These are phyloP conservation scores for Macrocybe gigantea DNA, from an alignment of 768 basidiomycete genomes.

Conservation along the genomic window DNA sequence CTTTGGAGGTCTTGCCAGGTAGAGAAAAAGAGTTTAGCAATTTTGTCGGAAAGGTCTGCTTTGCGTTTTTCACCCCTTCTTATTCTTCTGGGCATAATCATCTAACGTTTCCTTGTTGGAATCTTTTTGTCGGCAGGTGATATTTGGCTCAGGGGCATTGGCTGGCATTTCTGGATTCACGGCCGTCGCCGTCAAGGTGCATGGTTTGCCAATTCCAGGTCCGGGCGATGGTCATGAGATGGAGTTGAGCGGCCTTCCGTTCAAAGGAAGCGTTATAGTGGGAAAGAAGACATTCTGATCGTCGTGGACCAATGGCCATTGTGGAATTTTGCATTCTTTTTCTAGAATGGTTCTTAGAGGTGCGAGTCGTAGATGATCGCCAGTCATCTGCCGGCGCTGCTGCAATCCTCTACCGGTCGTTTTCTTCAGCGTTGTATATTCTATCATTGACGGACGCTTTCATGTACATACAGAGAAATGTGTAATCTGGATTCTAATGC, in stretches of 20 bases:
- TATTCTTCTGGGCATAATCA: constrained; percentile 5
- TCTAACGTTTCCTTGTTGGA: not conserved
- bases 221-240: constrained; percentile 34
- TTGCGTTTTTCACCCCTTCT: not conserved
- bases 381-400: too few species aligned
- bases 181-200: constrained; percentile 51
- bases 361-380: too few species aligned
- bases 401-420: too few species aligned
- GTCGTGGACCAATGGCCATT: too few species aligned
- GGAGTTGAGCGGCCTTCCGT: constrained; percentile 57
- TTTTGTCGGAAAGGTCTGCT: constrained; percentile 68
- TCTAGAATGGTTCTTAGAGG: too few species aligned
- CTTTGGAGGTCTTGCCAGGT: constrained; percentile 73
- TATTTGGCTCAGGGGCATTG: constrained; percentile 61
- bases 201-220: constrained; percentile 51
- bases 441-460: too few species aligned
- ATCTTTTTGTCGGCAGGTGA: constrained; percentile 39
- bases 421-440: too few species aligned
- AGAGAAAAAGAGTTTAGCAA: constrained; percentile 69
- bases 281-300: constrained; percentile 40
- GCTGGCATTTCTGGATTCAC: constrained; percentile 66
- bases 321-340: too few species aligned
- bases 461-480: too few species aligned
- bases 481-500: too few species aligned
- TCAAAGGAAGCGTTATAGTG: constrained; percentile 59